A percentile compares a stretch with the other conserved stretches of the same genome.
Evolutionary conservation across 352 stramenopile species (phyloP).

Genomic region (Peronospora destructor): DNA sequence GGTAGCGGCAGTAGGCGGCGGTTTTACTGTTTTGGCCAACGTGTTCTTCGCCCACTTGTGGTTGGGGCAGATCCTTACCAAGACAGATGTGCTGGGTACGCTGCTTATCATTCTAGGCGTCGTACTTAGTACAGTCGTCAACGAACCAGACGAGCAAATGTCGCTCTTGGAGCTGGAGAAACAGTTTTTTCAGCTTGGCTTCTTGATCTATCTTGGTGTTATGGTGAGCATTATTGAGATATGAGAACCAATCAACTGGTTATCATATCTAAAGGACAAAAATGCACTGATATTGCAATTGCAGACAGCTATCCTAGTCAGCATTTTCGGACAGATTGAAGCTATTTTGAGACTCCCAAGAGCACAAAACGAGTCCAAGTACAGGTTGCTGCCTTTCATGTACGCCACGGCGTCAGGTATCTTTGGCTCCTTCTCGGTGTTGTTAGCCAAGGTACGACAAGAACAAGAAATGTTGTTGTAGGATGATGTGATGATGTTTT

Average conservation of each 20-base stretch:
- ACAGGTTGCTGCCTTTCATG: slow-evolving; percentile 64
- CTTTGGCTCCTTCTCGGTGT: slow-evolving; percentile 76
- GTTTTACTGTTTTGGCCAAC: slow-evolving; percentile 84
- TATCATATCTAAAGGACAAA: slow-evolving; percentile 8
- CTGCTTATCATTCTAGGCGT: slow-evolving; percentile 77
- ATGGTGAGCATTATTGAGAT: slow-evolving; percentile 38
- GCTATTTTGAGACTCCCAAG: slow-evolving; percentile 46
- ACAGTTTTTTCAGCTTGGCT: slow-evolving; percentile 71
- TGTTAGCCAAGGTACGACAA: slow-evolving; percentile 60
- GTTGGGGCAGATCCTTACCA: slow-evolving; percentile 70
- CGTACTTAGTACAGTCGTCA: slow-evolving; percentile 74
- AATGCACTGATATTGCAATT: slow-evolving; percentile 1
- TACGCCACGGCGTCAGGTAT: slow-evolving; percentile 79
- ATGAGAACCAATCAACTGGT: background rate
- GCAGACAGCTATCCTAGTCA: slow-evolving; percentile 50
- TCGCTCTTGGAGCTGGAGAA: slow-evolving; percentile 66
- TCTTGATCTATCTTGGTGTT: slow-evolving; percentile 69
- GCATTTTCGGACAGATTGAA: slow-evolving; percentile 72
- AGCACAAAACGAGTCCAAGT: slow-evolving; percentile 49
- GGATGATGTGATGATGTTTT: slow-evolving; percentile 17
- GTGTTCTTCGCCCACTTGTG: slow-evolving; percentile 85
- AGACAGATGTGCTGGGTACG: slow-evolving; percentile 62
- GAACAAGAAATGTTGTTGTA: background rate
- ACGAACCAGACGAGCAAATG: slow-evolving; percentile 76
- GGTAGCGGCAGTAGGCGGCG: slow-evolving; percentile 76